A percentile compares a stretch with the other conserved stretches of the same genome.
Evolutionary conservation across 495 filamentous ascomycete genomes (phyloP).

Genomic region (Extremus antarcticus): DNA sequence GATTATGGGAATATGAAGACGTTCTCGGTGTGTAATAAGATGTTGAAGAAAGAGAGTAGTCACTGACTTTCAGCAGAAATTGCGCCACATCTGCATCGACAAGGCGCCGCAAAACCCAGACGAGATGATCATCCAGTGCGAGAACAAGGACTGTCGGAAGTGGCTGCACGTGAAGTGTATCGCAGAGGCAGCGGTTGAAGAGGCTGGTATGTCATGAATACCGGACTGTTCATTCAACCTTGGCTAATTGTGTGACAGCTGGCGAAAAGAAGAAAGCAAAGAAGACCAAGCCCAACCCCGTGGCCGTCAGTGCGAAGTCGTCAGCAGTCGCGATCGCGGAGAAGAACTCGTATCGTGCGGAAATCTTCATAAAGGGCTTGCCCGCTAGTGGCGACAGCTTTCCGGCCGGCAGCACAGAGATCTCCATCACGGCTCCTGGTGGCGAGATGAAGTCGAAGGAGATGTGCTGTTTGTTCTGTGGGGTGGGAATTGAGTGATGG

Average conservation of each 20-base stretch:
- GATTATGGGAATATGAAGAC: conserved; percentile 15
- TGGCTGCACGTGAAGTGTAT: conserved; percentile 23
- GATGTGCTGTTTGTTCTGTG: conserved; percentile 14
- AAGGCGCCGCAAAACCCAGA: conserved; percentile 20
- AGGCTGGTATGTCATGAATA: background rate
- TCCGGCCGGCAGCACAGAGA: conserved; percentile 3
- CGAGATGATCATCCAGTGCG: conserved; percentile 19
- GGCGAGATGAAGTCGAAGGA: background rate
- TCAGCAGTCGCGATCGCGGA: background rate
- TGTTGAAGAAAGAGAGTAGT: background rate
- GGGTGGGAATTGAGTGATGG: conserved; percentile 6
- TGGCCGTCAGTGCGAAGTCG: background rate
- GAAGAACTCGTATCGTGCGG: background rate
- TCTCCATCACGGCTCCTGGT: conserved; percentile 9
- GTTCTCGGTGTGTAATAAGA: conserved; percentile 3
- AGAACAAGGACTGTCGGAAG: conserved; percentile 13
- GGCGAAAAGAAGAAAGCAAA: conserved; percentile 3
- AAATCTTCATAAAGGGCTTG: conserved; percentile 8
- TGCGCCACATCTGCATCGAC: conserved; percentile 18
- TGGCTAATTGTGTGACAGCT: background rate
- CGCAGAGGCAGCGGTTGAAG: conserved; percentile 13
- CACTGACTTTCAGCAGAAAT: conserved; percentile 7
- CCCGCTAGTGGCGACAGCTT: background rate
- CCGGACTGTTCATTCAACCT: background rate
- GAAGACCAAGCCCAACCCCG: background rate